Base-by-base conservation (phyloP, 192 early-diverging fungal species). In the Globomyces pollinis-pini region DNA sequence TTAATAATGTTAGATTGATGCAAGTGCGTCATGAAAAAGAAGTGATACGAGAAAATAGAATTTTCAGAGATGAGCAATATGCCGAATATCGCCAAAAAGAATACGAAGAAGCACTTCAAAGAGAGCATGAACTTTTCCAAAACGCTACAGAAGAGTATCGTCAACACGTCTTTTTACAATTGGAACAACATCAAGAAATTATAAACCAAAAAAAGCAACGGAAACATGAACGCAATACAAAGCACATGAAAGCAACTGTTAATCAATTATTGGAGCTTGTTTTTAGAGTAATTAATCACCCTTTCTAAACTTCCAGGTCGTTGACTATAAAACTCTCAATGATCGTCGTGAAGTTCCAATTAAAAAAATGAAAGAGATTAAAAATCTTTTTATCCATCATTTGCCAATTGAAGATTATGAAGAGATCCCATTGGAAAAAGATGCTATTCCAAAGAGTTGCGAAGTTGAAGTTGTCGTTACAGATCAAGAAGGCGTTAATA, bases 11-110 rank as follows among this genome's bases (percentile, higher is more conserved):
- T 18, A 69, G 44, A 47, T 26, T 83, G 0, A 61, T 77, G 58
- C 69, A 77, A 29, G 63, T 79, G 16, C 65, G 81, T 12, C 74
- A 80, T 31, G 72, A 82, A 68, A 83, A 81, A 24, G 71, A 76
- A 44, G 66, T 83, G 9, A 79, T 83, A 68, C 57, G 56, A 11
- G 62, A 77, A 47, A 82, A 83, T 61, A 47, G 77, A 29, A 45
- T 71, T 28, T 65, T 64, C 53, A 57, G 76, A 3, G 79, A 83
- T 39, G 38, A 74, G 47, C 81, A 83, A 55, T 83, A 83, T 47
- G 70, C 71, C 8, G 61, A 70, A 21, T 65, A 74, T 21, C 65
- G 81, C 15, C 76, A 83, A 57, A 53, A 69, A 32, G 81, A 83
- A 57, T 83, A 75, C 54, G 76, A 80, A 51, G 70, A 75, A 24